Evolutionary conservation across 768 basidiomycete genomes (phyloP).

Genomic region (Lentinula raphanica): DNA sequence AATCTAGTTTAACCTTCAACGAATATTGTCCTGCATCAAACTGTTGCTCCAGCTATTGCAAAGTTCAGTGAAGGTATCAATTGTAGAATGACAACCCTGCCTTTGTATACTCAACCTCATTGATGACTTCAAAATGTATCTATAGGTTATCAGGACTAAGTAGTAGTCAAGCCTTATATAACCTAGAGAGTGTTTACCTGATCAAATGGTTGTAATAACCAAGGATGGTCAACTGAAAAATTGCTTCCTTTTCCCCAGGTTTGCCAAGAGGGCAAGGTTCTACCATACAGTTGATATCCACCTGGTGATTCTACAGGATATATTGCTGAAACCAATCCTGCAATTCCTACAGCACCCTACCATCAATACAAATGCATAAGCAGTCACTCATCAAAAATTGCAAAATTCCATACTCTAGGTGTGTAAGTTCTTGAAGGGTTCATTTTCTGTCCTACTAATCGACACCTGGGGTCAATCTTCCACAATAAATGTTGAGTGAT

Average conservation of each 20-base stretch:
- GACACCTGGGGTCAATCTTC: slow-evolving; percentile 52
- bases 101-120: slow-evolving; percentile 43
- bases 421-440: slow-evolving; percentile 68
- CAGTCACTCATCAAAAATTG: background rate
- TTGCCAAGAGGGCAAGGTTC: slow-evolving; percentile 62
- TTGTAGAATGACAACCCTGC: slow-evolving; percentile 20
- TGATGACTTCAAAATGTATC: slow-evolving; percentile 48
- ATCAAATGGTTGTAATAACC: slow-evolving; percentile 61
- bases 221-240: slow-evolving; percentile 44
- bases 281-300: slow-evolving; percentile 59
- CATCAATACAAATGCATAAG: background rate
- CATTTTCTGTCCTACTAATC: slow-evolving; percentile 68
- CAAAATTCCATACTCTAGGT: slow-evolving; percentile 37
- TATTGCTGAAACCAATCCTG: slow-evolving; percentile 60
- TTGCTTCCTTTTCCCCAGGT: slow-evolving; percentile 51
- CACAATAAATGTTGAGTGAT: background rate
- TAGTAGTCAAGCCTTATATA: background rate
- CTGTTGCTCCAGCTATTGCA: slow-evolving; percentile 39
- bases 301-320: slow-evolving; percentile 63
- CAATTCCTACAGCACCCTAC: slow-evolving; percentile 67
- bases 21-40: slow-evolving; percentile 50
- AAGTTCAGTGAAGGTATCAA: background rate
- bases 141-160: slow-evolving; percentile 13
- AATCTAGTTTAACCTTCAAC: slow-evolving; percentile 36
- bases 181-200: slow-evolving; percentile 35